These are phyloP conservation scores for Mycosarcoma maydis DNA, from an alignment of 1,284 basidiomycete species.

Conservation along the genomic window DNA sequence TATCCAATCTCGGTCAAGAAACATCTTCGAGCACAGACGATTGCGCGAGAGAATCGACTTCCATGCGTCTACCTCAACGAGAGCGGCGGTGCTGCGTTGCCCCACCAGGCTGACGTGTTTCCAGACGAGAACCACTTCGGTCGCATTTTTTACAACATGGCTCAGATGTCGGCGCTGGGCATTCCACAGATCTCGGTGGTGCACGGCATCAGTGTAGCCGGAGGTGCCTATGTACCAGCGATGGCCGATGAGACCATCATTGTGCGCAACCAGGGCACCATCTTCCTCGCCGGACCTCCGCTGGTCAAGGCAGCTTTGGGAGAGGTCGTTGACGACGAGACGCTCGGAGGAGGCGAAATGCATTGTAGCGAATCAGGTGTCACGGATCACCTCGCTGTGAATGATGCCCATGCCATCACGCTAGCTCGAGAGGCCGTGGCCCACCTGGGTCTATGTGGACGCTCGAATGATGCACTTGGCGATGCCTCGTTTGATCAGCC, in stretches of 20 bases:
- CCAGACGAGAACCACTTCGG: conserved; percentile 93
- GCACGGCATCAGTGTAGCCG: conserved; percentile 91
- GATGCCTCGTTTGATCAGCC: conserved; percentile 75
- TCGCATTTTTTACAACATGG: conserved; percentile 97
- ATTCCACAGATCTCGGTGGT: conserved; percentile 93
- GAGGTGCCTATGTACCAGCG: conserved; percentile 89
- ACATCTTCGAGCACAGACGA: conserved; percentile 90
- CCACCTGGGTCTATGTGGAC: conserved; percentile 72
- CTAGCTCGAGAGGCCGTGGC: conserved; percentile 83
- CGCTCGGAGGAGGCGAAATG: conserved; percentile 88
- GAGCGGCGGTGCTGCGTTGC: conserved; percentile 90
- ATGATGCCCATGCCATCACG: conserved; percentile 86
- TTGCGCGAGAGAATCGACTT: conserved; percentile 86
- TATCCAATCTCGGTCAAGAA: conserved; percentile 96
- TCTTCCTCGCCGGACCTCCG: conserved; percentile 95
- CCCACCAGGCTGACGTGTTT: conserved; percentile 89
- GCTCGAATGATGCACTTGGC: conserved; percentile 12
- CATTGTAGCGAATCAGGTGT: conserved; percentile 93
- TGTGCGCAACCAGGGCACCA: conserved; percentile 89
- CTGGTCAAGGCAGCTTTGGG: conserved; percentile 94
- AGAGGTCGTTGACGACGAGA: conserved; percentile 88
- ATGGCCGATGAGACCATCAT: conserved; percentile 94
- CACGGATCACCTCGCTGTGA: conserved; percentile 87
- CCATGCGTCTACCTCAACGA: conserved; percentile 95
- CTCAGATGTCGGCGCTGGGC: conserved; percentile 86